Evolutionary conservation across 306 rosid species (phyloP).

Genomic region (Lupinus albus): DNA sequence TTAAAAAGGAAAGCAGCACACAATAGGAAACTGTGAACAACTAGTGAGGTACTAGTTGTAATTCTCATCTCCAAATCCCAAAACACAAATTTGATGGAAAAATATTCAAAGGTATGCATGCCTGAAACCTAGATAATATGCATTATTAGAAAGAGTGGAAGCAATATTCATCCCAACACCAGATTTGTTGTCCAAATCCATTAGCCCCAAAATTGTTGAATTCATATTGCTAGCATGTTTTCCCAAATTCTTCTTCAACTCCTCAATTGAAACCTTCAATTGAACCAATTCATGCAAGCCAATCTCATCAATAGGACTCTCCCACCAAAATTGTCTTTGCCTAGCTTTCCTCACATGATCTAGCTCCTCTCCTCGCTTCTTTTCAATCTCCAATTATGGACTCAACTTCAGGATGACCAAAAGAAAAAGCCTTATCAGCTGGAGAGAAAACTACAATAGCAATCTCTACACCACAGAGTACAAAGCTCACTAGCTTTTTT

Average conservation of each 20-base stretch:
- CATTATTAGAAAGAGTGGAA: slow-evolving; percentile 40
- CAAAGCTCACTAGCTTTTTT: slow-evolving; percentile 77
- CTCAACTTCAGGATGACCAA: slow-evolving; percentile 65
- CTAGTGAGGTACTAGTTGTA: slow-evolving; percentile 26
- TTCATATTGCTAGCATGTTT: slow-evolving; percentile 41
- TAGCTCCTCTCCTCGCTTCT: slow-evolving; percentile 54
- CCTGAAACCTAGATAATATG: slow-evolving; percentile 46
- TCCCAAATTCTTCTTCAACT: slow-evolving; percentile 53
- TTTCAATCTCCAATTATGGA: slow-evolving; percentile 63
- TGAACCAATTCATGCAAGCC: slow-evolving; percentile 47
- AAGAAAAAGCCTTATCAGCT: slow-evolving; percentile 63
- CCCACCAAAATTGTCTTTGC: slow-evolving; percentile 64
- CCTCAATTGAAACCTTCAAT: slow-evolving; percentile 53
- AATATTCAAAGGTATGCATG: slow-evolving; percentile 45
- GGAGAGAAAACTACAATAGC: slow-evolving; percentile 72
- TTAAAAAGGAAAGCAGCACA: slow-evolving; percentile 20
- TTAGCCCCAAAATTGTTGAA: slow-evolving; percentile 26
- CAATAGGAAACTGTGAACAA: slow-evolving; percentile 17
- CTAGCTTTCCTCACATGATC: slow-evolving; percentile 48
- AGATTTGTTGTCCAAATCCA: slow-evolving; percentile 39
- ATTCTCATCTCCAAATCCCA: slow-evolving; percentile 22
- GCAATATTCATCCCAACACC: slow-evolving; percentile 22
- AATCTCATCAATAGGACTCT: slow-evolving; percentile 52
- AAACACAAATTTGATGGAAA: not conserved
- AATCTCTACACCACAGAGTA: slow-evolving; percentile 68